phyloP scores from a whole-genome alignment of 257 asterid species.

The Voacanga thouarsii region DNA sequence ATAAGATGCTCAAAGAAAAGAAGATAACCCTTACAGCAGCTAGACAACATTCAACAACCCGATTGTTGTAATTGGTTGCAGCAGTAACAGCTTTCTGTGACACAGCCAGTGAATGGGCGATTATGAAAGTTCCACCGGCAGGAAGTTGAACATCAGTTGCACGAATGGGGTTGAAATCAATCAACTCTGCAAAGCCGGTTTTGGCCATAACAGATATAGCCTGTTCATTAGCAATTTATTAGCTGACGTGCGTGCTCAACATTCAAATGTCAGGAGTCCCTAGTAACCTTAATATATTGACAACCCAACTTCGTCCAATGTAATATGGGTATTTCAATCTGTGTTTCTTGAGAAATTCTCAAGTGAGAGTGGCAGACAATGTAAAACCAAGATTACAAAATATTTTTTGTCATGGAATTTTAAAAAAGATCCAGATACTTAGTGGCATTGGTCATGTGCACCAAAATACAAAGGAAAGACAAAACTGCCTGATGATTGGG shows the following conservation, averaged over 20 bases:
- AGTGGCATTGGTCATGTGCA: too few relatives aligned
- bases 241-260: neutral
- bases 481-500: too few relatives aligned
- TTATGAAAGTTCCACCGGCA: constrained; percentile 74
- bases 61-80: constrained; percentile 86
- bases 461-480: too few relatives aligned
- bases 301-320: neutral
- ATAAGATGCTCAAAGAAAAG: neutral
- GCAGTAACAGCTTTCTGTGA: constrained; percentile 97
- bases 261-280: neutral
- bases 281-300: neutral
- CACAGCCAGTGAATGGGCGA: constrained; percentile 90
- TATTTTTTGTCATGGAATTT: too few relatives aligned
- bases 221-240: constrained; percentile 41
- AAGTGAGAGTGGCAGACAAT: neutral
- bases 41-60: constrained; percentile 91
- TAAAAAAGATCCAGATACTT: too few relatives aligned
- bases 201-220: constrained; percentile 96
- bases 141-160: constrained; percentile 94
- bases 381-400: neutral
- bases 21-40: constrained; percentile 67
- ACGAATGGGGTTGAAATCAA: constrained; percentile 90
- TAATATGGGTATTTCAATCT: neutral
- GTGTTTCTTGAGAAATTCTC: too few relatives aligned
- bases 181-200: constrained; percentile 88